Conservation (phyloP, 768 basidiomycete genomes). For the Daedaleopsis nitida region DNA sequence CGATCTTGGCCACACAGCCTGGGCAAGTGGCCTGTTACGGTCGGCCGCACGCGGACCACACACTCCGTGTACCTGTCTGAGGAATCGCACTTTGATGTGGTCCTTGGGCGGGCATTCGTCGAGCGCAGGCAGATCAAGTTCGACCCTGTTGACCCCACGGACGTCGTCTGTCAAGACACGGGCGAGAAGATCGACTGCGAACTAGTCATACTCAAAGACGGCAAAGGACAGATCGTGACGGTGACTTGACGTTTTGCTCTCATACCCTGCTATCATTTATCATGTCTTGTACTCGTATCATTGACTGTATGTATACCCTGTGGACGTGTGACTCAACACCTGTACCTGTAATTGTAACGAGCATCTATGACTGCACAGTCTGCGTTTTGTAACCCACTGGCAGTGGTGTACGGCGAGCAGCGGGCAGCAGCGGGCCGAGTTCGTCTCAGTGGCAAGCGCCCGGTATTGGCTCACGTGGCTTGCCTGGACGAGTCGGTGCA, state of each 20-base stretch:
- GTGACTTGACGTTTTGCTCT: constrained; percentile 58
- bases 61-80: constrained; percentile 85
- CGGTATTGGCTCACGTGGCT: constrained; percentile 1
- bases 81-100: constrained; percentile 94
- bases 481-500: not conserved
- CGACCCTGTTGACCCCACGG: constrained; percentile 82
- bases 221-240: constrained; percentile 85
- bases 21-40: constrained; percentile 85
- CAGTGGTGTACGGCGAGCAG: too few relatives aligned
- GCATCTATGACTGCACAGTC: too few relatives aligned
- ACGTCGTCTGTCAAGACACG: constrained; percentile 89
- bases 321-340: not conserved
- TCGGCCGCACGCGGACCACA: constrained; percentile 40
- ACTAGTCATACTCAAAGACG: constrained; percentile 89
- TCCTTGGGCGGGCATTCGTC: constrained; percentile 85
- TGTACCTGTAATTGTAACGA: not conserved
- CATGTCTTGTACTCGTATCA: not conserved
- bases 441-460: too few relatives aligned
- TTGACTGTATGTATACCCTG: not conserved
- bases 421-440: too few relatives aligned
- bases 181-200: constrained; percentile 93
- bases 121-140: constrained; percentile 78
- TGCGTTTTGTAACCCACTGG: too few relatives aligned
- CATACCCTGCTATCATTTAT: not conserved
- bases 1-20: constrained; percentile 41